phyloP scores from a whole-genome alignment of 371 early-diverging fungal genomes.

The Amoeboradix gromovi region DNA sequence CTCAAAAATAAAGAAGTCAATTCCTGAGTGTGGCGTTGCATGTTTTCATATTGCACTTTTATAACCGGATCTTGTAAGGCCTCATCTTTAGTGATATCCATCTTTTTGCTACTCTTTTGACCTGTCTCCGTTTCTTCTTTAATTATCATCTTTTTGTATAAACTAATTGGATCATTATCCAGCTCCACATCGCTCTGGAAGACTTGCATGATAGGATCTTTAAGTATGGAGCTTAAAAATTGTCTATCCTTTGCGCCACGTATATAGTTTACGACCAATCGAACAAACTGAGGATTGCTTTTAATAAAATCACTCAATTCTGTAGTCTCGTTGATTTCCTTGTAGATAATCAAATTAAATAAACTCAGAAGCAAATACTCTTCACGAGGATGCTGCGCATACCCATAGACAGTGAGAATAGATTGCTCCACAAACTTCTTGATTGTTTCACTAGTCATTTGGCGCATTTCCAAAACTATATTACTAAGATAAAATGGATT shows the following conservation, averaged over 20 bases:
- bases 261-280: slow-evolving; percentile 54
- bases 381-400: slow-evolving; percentile 76
- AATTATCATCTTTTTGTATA: slow-evolving; percentile 53
- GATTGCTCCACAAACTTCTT: slow-evolving; percentile 58
- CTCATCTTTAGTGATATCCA: slow-evolving; percentile 43
- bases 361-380: slow-evolving; percentile 83
- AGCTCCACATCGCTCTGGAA: slow-evolving; percentile 49
- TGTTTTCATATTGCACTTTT: slow-evolving; percentile 33
- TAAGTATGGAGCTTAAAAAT: slow-evolving; percentile 53
- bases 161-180: slow-evolving; percentile 61
- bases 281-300: slow-evolving; percentile 77
- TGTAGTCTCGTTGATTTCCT: slow-evolving; percentile 39
- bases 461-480: slow-evolving; percentile 45
- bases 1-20: slow-evolving; percentile 46
- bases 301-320: slow-evolving; percentile 64
- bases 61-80: slow-evolving; percentile 65
- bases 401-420: slow-evolving; percentile 74
- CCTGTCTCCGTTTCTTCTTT: slow-evolving; percentile 71
- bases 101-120: slow-evolving; percentile 34
- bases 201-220: slow-evolving; percentile 42
- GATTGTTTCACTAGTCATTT: slow-evolving; percentile 23
- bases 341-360: slow-evolving; percentile 40
- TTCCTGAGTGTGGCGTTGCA: slow-evolving; percentile 11
- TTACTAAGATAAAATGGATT: slow-evolving; percentile 66
- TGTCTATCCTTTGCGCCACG: slow-evolving; percentile 78